Base-by-base conservation (phyloP, 305 asterid genomes). In the Vinca major region DNA sequence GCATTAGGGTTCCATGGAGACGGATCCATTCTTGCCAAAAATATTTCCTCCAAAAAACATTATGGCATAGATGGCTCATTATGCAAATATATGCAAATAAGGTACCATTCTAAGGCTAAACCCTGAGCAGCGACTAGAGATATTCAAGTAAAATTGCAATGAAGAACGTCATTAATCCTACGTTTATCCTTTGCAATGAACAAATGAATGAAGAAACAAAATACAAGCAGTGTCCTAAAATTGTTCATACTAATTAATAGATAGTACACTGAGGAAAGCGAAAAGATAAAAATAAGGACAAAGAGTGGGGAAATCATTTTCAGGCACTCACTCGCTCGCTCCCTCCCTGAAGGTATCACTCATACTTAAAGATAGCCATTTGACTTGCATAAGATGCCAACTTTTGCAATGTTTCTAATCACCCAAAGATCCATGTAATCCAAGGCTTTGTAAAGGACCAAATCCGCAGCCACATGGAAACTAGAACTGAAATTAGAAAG, bases 191-290 rank as follows among this genome's bases (percentile, higher is more conserved):
- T 17, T 2, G 57, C 3, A 58, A 58, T 40, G 3, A 36, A 58
- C 19, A 33, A 58, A 33, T 5, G 7, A 56, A 13, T 17, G 17
- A 12, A 36, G 54, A 6, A 50, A 50, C 54, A 2, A 16, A 50
- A 48, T 3, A 14, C 16, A 50, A 50, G 54, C 54, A 7, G 57
- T 16, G 5, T 11, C 36, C 63, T 36, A 13, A 58, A 26, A 36
- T 33, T 58, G 44, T 58, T 58, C 63, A 58, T 36, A 14, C 44
- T 57, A 57, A 26, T 58, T 26, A 26, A 1, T 26, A 26, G 33
- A n/a, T 26, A 58, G 44, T 58, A 58, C 63, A 58, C 13, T 58
- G 63, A 58, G 63, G 41, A 58, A 58, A 12, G 36, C 43, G 17
- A 13, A 13, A 58, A 58, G 43, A 26, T 12, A 16, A 56, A 56